phyloP scores from a whole-genome alignment of 2,329 filamentous ascomycete species.

The Pleomassaria siparia region DNA sequence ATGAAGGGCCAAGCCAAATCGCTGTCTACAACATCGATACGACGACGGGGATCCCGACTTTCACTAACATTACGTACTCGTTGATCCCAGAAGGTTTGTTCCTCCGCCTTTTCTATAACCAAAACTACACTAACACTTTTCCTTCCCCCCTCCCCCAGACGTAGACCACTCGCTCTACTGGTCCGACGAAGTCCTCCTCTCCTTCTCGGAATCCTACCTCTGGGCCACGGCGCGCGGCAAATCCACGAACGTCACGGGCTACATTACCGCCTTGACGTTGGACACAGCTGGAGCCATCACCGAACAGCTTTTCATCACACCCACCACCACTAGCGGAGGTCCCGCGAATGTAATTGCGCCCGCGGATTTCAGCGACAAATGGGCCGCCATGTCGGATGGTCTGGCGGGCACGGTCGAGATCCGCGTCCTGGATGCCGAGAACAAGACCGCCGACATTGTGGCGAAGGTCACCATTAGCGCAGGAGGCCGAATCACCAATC shows the following conservation, averaged over 20 bases:
- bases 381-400: neutral
- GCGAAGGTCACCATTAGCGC: neutral
- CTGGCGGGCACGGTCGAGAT: neutral
- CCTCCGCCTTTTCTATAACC: no score
- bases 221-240: neutral
- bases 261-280: neutral
- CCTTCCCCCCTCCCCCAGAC: no score
- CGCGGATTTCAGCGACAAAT: neutral
- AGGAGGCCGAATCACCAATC: neutral
- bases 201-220: neutral
- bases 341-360: neutral
- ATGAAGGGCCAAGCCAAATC: neutral
- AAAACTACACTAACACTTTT: no score
- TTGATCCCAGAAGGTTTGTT: neutral
- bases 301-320: neutral
- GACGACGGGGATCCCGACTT: neutral
- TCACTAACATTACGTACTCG: neutral
- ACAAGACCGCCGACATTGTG: neutral
- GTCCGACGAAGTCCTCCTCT: slow-evolving; percentile 2
- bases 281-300: neutral
- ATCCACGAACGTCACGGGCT: neutral
- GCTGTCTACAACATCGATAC: neutral
- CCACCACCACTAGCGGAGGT: neutral
- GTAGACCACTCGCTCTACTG: slow-evolving; percentile 1
- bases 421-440: neutral